Base-by-base conservation (phyloP, 345 rosid genomes). In the Gossypium mustelinum region DNA sequence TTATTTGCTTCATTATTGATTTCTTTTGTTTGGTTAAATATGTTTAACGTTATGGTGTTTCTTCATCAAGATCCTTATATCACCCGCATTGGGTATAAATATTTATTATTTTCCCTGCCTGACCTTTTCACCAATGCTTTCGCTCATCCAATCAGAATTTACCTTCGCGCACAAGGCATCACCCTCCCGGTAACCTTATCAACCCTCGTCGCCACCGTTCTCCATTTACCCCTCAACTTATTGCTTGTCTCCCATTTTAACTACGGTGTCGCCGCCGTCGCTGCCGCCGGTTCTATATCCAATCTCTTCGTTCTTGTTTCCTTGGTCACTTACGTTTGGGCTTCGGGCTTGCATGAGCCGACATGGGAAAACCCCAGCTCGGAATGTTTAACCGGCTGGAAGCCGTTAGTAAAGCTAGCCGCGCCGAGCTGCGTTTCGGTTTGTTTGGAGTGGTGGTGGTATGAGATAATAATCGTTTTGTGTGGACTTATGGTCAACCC, bases 121-220 rank as follows among this genome's bases (percentile, higher is more conserved):
- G 98, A 94, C 78, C 94, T 94, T 73, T 43, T 94, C 52, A 80
- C 91, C 73, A 90, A 90, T 86, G 84, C 97, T 25, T 85, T 94
- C 72, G 76, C 92, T 68, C 98, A 90, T 60, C 98, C 98, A 50
- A 89, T 94, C 81, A 90, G 98, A 85, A 90, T 90, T 85, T 94
- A 94, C 90, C 98, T 94, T 84, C 96, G 98, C 8, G 87, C 98
- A 29, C 98, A 94, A 88, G 92, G 88, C 78, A 90, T 94, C 84
- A 92, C 92, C 69, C 89, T 81, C 73, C 98, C 98, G 5, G 77
- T 94, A 50, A 89, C 97, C 2, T 17, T 92, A n/a, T 94, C 98
- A 3, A 82, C 97, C 47, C 85, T 94, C 76, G 71, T 82, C 45
- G 93, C 94, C 63, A 82, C 92, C 24, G 14, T 90, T 76, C 80